Base-by-base conservation (phyloP, 2,329 filamentous ascomycete species). In the Zalaria sp. region DNA sequence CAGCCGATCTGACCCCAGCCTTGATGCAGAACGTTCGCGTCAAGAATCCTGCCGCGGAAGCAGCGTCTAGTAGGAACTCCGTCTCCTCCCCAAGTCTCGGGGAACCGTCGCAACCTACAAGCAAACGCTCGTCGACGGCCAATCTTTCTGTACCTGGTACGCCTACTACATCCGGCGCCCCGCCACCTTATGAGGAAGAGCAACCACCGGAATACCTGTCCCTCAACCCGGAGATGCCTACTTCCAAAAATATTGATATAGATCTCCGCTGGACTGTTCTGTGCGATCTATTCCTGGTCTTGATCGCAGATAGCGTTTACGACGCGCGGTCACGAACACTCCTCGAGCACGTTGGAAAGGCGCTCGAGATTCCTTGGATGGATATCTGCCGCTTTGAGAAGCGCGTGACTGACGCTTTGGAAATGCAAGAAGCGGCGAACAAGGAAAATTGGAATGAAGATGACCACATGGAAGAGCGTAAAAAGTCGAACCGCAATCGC, bases 391-490 rank as follows among this genome's bases (percentile, higher is more conserved):
- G 86, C 34, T 98, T 98, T 55, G 91, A 98, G 64, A 96, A 95
- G 65, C 81, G 87, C 41, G 86, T 98, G 4, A 95, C 91, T 5
- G 91, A 98, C 61, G 87, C 91, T 1, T 68, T 98, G 25, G 91
- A 98, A 61, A 95, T 98, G 86, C 89, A 96, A 62, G 87, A 96
- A 60, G 79, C 83, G 37, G 85, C 86, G 4, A 83, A 87, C 48
- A 93, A 89, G 54, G 91, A 98, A 63, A 94, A 89, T 48, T 98
- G 91, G 91, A 93, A 95, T 50, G 91, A 98, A 59, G 81, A 91
- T 7, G 85, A 93, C 49, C 87, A 96, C 57, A 86, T 96, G 71
- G 86, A 94, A 59, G 75, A 71, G 44, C 77, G 91, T 37, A 75
- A 84, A 40, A 94, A 95, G 59, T 66, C 77, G 55, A 85, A 84